Conservation (phyloP, 2,329 filamentous ascomycete genomes). For the Coleophoma cylindrospora region DNA sequence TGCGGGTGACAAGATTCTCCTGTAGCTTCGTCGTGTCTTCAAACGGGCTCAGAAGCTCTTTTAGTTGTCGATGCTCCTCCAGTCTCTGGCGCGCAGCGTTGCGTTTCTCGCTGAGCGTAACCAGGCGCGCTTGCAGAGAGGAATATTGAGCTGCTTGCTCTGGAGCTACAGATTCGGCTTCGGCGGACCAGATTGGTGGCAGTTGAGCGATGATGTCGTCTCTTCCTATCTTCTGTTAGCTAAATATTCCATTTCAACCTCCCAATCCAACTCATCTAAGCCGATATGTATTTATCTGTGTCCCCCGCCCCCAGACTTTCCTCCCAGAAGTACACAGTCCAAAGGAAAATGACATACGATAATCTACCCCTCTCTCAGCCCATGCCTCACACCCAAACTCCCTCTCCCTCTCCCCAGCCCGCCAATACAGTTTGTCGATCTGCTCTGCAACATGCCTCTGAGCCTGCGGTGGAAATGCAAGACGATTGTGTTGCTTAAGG, state of each 20-base stretch:
- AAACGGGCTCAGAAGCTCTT: conserved; percentile 47
- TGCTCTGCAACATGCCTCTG: conserved; percentile 68
- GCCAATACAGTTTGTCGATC: conserved; percentile 60
- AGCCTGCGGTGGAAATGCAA: conserved; percentile 64
- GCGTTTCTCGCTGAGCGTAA: conserved; percentile 42
- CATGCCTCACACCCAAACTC: conserved; percentile 34
- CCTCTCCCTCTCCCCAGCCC: conserved; percentile 31
- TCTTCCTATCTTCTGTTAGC: conserved; percentile 6
- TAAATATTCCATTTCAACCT: neutral
- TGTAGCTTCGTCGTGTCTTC: conserved; percentile 44
- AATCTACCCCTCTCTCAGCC: conserved; percentile 29
- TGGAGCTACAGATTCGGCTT: conserved; percentile 27
- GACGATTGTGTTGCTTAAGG: conserved; percentile 58
- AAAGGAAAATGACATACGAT: conserved; percentile 14
- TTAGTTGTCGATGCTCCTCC: conserved; percentile 43
- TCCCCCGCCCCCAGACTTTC: too few relatives aligned
- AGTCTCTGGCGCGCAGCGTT: conserved; percentile 34
- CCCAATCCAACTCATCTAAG: too few relatives aligned
- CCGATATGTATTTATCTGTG: too few relatives aligned
- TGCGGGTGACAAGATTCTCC: conserved; percentile 60
- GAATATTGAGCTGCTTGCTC: conserved; percentile 45
- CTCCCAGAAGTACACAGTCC: neutral
- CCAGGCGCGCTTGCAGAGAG: conserved; percentile 43
- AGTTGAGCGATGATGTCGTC: conserved; percentile 21
- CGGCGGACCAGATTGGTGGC: conserved; percentile 23